Base-by-base conservation (phyloP, 257 asterid species). In the Lavandula angustifolia region DNA sequence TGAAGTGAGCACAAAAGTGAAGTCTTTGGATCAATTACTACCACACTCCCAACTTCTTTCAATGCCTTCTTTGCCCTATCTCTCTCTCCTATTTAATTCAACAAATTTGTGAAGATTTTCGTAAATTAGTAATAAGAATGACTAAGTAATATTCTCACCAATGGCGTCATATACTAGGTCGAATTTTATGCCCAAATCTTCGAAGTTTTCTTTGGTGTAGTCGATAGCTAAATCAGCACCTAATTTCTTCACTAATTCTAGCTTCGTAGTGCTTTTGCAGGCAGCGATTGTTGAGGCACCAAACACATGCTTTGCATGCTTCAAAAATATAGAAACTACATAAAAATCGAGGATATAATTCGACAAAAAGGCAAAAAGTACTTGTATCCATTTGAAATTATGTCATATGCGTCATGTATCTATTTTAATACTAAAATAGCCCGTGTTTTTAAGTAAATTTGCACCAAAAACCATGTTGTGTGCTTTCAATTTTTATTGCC, bases 231-330 rank as follows among this genome's bases (percentile, higher is more conserved):
- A 64, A 75, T 92, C 96, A 8, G 80, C 91, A 17, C 97, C 98
- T 70, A 92, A 75, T 74, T 82, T 89, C 65, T 70, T 84, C 57
- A 92, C 37, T 42, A 89, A 48, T 7, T 82, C 92, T 81, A 82
- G 48, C 60, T 92, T 89, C 6, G 66, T 70, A 0, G 95, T 81
- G 84, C 95, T 89, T n/a, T n/a, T 4, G 94, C 65, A 11, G 96
- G 91, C 89, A 55, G 88, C 97, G 4, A 87, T 73, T 73, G 75
- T 80, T 12, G 97, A 89, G 54, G 97, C 96, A 22, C 99, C 94
- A 80, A 85, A 87, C 7, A 85, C 95, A 0, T 92, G 87, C 73
- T 89, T 92, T 11, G 99, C 97, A 8, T 87, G 75, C 97, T 92
- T 11, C 9, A 53, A 11, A 53, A 31, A 50, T 1, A 18, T n/a